Conservation (phyloP, 2,329 filamentous ascomycete genomes). For the Coleophoma cylindrospora region DNA sequence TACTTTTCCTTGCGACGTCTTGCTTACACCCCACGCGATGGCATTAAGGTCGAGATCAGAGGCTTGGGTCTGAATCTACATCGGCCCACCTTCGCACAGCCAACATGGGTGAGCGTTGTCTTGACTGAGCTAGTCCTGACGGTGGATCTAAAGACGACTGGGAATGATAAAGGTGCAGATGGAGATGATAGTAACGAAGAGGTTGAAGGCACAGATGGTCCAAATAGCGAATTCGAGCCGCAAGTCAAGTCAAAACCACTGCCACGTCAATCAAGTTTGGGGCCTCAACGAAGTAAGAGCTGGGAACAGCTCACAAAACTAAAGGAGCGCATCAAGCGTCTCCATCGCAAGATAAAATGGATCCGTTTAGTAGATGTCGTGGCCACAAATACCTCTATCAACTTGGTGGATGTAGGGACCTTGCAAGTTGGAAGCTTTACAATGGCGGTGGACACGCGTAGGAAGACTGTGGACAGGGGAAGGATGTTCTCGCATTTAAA, state of each 20-base stretch:
- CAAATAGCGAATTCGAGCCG: slow-evolving; percentile 12
- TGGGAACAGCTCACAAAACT: slow-evolving; percentile 75
- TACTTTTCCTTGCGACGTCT: slow-evolving; percentile 89
- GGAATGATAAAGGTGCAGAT: slow-evolving; percentile 31
- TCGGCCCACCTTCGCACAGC: slow-evolving; percentile 92
- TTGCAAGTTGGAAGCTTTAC: slow-evolving; percentile 81
- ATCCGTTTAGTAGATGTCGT: slow-evolving; percentile 85
- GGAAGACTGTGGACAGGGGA: slow-evolving; percentile 85
- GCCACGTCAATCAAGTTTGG: slow-evolving; percentile 18
- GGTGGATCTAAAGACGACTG: slow-evolving; percentile 67
- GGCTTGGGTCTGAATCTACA: slow-evolving; percentile 85
- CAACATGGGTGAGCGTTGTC: slow-evolving; percentile 91
- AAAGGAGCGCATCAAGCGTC: slow-evolving; percentile 79
- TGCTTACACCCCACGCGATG: slow-evolving; percentile 84
- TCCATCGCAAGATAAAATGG: slow-evolving; percentile 86
- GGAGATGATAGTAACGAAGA: slow-evolving; percentile 18
- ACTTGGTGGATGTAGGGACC: slow-evolving; percentile 75
- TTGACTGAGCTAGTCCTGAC: slow-evolving; percentile 82
- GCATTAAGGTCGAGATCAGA: slow-evolving; percentile 82
- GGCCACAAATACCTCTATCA: slow-evolving; percentile 72
- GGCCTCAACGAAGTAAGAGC: slow-evolving; percentile 56
- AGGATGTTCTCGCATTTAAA: slow-evolving; percentile 81
- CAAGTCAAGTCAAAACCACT: slow-evolving; percentile 11
- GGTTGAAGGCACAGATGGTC: slow-evolving; percentile 19
- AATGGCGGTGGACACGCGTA: slow-evolving; percentile 83